These are phyloP conservation scores for Cucurbitaria berberidis DNA, from an alignment of 2,329 filamentous ascomycete species.

Conservation along the genomic window DNA sequence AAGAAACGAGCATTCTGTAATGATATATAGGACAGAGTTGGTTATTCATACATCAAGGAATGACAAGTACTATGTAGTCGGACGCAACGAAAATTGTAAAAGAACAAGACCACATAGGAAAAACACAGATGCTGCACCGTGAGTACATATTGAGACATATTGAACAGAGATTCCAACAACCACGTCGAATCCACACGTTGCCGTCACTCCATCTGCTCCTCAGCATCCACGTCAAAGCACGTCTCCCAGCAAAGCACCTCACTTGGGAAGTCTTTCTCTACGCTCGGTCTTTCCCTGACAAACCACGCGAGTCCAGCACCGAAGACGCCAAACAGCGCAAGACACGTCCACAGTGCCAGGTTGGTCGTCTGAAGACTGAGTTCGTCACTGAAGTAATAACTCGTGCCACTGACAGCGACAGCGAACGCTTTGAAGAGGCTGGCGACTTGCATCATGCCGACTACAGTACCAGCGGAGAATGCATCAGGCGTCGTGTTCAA, in stretches of 20 bases:
- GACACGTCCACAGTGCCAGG: slow-evolving; percentile 53
- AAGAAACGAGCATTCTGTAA: too few relatives aligned
- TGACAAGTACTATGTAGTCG: too few relatives aligned
- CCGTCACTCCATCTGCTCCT: slow-evolving; percentile 31
- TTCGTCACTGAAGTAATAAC: slow-evolving; percentile 54
- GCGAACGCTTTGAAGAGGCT: slow-evolving; percentile 56
- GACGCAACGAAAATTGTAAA: too few relatives aligned
- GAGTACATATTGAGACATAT: slow-evolving; percentile 11
- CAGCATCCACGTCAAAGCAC: slow-evolving; percentile 53
- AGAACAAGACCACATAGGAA: neutral
- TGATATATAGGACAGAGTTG: too few relatives aligned
- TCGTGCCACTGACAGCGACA: slow-evolving; percentile 53
- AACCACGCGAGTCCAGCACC: slow-evolving; percentile 55
- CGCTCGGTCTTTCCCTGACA: slow-evolving; percentile 52
- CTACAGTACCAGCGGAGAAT: slow-evolving; percentile 54
- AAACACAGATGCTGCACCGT: slow-evolving; percentile 6
- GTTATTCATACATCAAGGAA: slow-evolving; percentile 4
- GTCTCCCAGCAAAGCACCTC: slow-evolving; percentile 55
- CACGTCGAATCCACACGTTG: too few relatives aligned
- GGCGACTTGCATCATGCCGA: slow-evolving; percentile 56
- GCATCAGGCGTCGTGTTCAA: slow-evolving; percentile 57
- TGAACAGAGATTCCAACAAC: neutral
- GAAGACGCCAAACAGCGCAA: slow-evolving; percentile 49
- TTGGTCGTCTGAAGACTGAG: slow-evolving; percentile 53
- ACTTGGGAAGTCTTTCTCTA: slow-evolving; percentile 53